A percentile compares a stretch with the other conserved stretches of the same genome.
Evolutionary conservation across 176 grass and related monocot genomes (phyloP).

Genomic region (Lolium multiflorum): DNA sequence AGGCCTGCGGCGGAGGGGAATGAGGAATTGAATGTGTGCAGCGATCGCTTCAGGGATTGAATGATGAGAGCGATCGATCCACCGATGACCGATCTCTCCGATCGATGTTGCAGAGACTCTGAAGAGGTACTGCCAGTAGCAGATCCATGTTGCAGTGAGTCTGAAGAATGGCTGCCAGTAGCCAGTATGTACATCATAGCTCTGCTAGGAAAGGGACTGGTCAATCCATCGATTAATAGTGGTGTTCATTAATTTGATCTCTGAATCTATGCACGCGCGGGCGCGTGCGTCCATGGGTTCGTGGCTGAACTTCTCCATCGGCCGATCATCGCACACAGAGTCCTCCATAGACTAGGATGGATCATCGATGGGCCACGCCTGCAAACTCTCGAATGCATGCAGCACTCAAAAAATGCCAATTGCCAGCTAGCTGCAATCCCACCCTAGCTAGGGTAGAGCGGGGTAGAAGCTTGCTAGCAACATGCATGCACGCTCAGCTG

Average conservation of each 20-base stretch:
- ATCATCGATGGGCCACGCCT: neutral
- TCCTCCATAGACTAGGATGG: neutral
- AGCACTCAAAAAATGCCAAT: neutral
- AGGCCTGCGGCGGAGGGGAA: neutral
- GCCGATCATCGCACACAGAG: neutral
- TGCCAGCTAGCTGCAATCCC: neutral
- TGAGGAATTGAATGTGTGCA: neutral
- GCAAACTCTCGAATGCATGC: neutral
- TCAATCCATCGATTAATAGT: neutral
- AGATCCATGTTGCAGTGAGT: neutral
- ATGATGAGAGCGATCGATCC: neutral
- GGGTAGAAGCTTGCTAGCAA: neutral
- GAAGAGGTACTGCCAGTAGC: neutral
- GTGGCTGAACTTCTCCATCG: neutral
- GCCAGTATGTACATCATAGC: neutral
- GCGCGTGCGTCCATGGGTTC: neutral
- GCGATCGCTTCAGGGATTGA: neutral
- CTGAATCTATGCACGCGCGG: neutral
- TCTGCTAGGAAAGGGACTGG: constrained; percentile 1
- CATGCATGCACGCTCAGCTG: neutral
- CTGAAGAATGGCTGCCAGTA: neutral
- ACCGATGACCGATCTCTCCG: neutral
- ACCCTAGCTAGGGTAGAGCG: constrained; percentile 8
- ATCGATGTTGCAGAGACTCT: neutral
- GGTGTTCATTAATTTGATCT: neutral